Evolutionary conservation across 1,284 basidiomycete species (phyloP).

Genomic region (Trametes versicolor): DNA sequence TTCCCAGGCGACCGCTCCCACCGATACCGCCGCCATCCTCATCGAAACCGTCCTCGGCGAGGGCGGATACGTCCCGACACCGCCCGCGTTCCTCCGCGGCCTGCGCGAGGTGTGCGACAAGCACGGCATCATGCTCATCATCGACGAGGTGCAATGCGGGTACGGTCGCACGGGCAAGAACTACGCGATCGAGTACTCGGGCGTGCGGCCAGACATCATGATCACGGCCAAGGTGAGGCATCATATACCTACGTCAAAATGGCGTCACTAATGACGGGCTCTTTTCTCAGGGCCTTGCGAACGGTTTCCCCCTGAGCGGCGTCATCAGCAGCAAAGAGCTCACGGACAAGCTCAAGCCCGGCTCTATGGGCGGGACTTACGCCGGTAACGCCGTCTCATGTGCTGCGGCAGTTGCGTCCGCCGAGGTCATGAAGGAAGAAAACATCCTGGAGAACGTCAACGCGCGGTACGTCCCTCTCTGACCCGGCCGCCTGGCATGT

Average conservation of each 20-base stretch:
- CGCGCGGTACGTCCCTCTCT: constrained; percentile 58
- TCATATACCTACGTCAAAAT: neutral
- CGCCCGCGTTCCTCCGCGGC: constrained; percentile 81
- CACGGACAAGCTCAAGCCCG: constrained; percentile 83
- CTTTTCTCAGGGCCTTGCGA: constrained; percentile 79
- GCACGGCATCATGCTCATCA: constrained; percentile 83
- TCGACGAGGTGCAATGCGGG: constrained; percentile 92
- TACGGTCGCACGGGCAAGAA: constrained; percentile 91
- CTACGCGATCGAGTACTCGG: constrained; percentile 84
- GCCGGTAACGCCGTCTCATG: constrained; percentile 91
- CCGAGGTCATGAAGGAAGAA: constrained; percentile 82
- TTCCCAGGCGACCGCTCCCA: constrained; percentile 84
- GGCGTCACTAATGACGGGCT: neutral
- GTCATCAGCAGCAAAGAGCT: constrained; percentile 86
- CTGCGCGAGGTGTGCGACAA: constrained; percentile 88
- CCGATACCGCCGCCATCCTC: constrained; percentile 92
- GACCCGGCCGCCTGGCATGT: neutral
- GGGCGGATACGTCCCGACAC: constrained; percentile 94
- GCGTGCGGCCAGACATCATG: constrained; percentile 89
- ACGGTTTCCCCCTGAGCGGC: constrained; percentile 93
- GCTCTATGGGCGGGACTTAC: constrained; percentile 91
- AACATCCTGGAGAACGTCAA: constrained; percentile 84
- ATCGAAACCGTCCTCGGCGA: constrained; percentile 95
- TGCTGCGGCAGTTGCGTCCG: constrained; percentile 87
- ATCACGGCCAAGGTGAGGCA: constrained; percentile 82